A percentile compares a stretch with the other conserved stretches of the same genome.
These are phyloP conservation scores for Phytophthora podocarpi DNA, from an alignment of 352 stramenopile genomes.

Conservation along the genomic window DNA sequence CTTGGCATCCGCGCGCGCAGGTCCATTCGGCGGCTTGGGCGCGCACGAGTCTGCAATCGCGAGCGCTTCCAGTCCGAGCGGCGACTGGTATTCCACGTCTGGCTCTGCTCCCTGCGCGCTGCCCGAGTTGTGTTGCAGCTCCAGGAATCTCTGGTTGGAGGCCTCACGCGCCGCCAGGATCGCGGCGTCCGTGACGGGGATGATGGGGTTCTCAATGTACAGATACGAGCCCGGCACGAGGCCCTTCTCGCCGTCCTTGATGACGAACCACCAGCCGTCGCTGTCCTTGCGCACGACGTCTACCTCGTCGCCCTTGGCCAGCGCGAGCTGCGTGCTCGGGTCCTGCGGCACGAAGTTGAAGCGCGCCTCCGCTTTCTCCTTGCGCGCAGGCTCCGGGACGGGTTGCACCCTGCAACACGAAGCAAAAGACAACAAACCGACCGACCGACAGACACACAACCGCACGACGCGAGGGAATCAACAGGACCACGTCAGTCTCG, in stretches of 20 bases:
- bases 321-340: constrained; percentile 61
- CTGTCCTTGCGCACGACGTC: constrained; percentile 83
- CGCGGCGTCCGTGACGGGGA: constrained; percentile 54
- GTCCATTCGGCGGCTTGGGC: constrained; percentile 41
- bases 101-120: constrained; percentile 28
- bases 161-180: constrained; percentile 76
- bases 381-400: constrained; percentile 39
- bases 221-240: constrained; percentile 83
- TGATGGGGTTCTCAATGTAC: constrained; percentile 67
- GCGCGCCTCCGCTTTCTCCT: constrained; percentile 72
- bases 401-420: constrained; percentile 37
- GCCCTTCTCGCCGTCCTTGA: constrained; percentile 76
- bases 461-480: constrained; percentile 18
- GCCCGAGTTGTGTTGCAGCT: constrained; percentile 46
- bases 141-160: constrained; percentile 76
- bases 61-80: constrained; percentile 40
- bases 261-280: constrained; percentile 87
- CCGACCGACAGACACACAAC: constrained; percentile 11
- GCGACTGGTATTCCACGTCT: constrained; percentile 45
- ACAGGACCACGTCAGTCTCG: not conserved
- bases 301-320: constrained; percentile 74
- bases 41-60: constrained; percentile 37
- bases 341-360: constrained; percentile 86
- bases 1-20: constrained; percentile 59
- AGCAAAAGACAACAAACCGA: constrained; percentile 4